These are phyloP conservation scores for Fusarium sarcochroum DNA, from an alignment of 2,329 filamentous ascomycete species.

Conservation along the genomic window DNA sequence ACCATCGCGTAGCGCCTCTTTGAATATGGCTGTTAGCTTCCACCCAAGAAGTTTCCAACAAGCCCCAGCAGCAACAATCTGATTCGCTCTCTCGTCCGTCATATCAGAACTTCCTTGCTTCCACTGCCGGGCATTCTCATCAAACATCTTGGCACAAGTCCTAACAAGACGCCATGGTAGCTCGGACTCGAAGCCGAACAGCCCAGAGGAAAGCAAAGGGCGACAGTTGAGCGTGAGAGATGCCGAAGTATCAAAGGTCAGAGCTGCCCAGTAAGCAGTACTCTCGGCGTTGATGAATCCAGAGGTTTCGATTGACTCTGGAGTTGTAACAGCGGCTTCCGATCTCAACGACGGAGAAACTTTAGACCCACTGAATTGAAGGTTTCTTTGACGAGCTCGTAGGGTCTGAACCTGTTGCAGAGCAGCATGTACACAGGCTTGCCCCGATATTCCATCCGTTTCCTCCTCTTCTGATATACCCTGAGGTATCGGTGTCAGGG, in stretches of 20 bases:
- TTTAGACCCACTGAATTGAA: slow-evolving; percentile 58
- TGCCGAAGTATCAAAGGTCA: slow-evolving; percentile 59
- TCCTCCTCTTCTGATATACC: slow-evolving; percentile 59
- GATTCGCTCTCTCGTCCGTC: slow-evolving; percentile 52
- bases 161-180: slow-evolving; percentile 50
- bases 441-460: slow-evolving; percentile 56
- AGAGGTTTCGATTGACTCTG: slow-evolving; percentile 48
- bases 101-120: slow-evolving; percentile 45
- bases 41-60: slow-evolving; percentile 52
- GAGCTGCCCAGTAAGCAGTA: slow-evolving; percentile 58
- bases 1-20: slow-evolving; percentile 52
- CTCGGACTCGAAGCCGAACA: slow-evolving; percentile 53
- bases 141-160: slow-evolving; percentile 50
- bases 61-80: slow-evolving; percentile 49
- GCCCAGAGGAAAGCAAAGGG: slow-evolving; percentile 56
- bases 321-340: slow-evolving; percentile 42
- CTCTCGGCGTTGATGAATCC: slow-evolving; percentile 57
- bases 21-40: slow-evolving; percentile 52
- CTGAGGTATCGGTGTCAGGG: slow-evolving; percentile 56
- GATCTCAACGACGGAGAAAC: slow-evolving; percentile 50
- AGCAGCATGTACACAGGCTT: slow-evolving; percentile 58
- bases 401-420: slow-evolving; percentile 58
- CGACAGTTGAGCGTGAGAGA: slow-evolving; percentile 59
- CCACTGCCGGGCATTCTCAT: slow-evolving; percentile 48
- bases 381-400: slow-evolving; percentile 55